A percentile compares a stretch with the other conserved stretches of the same genome.
Evolutionary conservation across 2,329 filamentous ascomycete genomes (phyloP).

Genomic region (Pseudocercospora eumusae): DNA sequence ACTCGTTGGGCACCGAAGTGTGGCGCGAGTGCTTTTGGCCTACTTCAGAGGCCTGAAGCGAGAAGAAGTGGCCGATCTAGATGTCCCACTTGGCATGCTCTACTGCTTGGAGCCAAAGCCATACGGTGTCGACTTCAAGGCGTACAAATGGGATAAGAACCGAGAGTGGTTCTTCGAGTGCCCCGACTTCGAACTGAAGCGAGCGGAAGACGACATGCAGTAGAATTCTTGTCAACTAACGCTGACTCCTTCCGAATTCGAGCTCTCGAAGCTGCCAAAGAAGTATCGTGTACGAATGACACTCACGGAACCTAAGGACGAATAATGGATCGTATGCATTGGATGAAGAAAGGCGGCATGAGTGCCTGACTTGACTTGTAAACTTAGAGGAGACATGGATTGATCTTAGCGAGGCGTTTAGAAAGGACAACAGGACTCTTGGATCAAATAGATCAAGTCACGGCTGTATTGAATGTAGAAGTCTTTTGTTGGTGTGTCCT

Average conservation of each 20-base stretch:
- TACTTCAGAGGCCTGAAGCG: constrained; percentile 94
- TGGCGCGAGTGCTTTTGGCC: constrained; percentile 87
- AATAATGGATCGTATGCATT: constrained; percentile 1
- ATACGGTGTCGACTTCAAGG: constrained; percentile 95
- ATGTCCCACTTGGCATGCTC: constrained; percentile 88
- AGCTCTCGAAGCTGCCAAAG: constrained; percentile 16
- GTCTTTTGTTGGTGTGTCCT: too few relatives aligned
- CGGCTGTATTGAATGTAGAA: constrained; percentile 1
- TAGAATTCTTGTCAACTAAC: constrained; percentile 23
- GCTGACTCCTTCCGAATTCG: constrained; percentile 16
- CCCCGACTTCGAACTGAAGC: constrained; percentile 76
- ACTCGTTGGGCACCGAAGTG: constrained; percentile 87
- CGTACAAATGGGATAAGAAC: constrained; percentile 74
- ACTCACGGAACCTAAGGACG: background rate
- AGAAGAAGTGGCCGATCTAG: constrained; percentile 89
- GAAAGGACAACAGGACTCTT: constrained; percentile 16
- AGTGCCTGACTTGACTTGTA: constrained; percentile 9
- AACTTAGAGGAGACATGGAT: constrained; percentile 8
- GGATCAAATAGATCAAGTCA: constrained; percentile 10
- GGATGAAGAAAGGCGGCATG: background rate
- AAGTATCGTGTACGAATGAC: constrained; percentile 13
- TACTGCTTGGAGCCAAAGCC: constrained; percentile 97
- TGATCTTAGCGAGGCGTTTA: constrained; percentile 23
- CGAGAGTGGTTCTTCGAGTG: constrained; percentile 81
- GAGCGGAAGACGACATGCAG: constrained; percentile 49